Conservation (phyloP, 208 protist species). For the Sergeia podlipaevii region DNA sequence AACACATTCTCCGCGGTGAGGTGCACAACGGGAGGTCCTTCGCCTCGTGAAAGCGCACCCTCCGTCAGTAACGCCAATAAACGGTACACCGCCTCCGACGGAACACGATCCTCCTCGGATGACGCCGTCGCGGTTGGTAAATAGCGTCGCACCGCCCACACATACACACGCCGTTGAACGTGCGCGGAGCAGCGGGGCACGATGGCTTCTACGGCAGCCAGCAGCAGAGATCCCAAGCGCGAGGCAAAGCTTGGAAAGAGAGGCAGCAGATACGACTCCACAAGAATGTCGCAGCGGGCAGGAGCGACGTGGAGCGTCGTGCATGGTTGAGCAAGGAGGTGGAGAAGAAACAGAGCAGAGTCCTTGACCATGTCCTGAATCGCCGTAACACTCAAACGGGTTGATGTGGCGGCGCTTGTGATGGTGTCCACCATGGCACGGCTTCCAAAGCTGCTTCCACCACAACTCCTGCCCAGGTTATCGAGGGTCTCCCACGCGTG, state of each 20-base stretch:
- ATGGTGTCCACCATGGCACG: too few species aligned
- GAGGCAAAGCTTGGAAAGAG: slow-evolving; percentile 34
- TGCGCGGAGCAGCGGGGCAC: slow-evolving; percentile 17
- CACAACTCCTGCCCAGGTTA: too few species aligned
- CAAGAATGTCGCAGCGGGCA: slow-evolving; percentile 21
- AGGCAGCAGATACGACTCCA: slow-evolving; percentile 28
- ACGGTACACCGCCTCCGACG: slow-evolving; percentile 19
- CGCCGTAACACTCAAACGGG: slow-evolving; percentile 14
- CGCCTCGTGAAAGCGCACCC: not conserved
- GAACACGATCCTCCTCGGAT: slow-evolving; percentile 11
- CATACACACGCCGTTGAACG: slow-evolving; percentile 12
- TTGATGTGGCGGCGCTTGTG: too few species aligned
- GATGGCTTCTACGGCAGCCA: slow-evolving; percentile 35
- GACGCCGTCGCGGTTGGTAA: slow-evolving; percentile 14
- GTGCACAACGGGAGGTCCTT: not conserved
- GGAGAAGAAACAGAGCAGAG: slow-evolving; percentile 50
- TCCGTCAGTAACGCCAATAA: not conserved
- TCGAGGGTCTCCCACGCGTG: too few species aligned
- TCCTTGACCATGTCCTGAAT: slow-evolving; percentile 54
- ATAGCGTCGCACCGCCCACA: slow-evolving; percentile 17
- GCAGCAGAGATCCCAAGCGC: slow-evolving; percentile 35
- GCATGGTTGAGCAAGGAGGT: slow-evolving; percentile 57
- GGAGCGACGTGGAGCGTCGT: slow-evolving; percentile 42
- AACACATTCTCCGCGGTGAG: not conserved
- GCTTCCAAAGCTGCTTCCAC: too few species aligned